phyloP scores from a whole-genome alignment of 768 basidiomycete species.

The Mycena pura region DNA sequence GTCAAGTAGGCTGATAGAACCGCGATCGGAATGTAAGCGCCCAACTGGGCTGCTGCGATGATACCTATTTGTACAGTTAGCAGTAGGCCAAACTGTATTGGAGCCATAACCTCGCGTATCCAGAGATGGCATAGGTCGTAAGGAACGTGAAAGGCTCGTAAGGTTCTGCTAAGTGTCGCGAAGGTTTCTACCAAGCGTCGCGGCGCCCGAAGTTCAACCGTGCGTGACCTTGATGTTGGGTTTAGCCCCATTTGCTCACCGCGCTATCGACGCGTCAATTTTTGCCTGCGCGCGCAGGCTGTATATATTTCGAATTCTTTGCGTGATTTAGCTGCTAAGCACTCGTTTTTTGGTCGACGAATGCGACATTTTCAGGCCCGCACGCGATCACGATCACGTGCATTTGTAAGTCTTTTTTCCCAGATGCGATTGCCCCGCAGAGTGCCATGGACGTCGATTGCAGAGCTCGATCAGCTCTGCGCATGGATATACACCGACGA shows the following conservation, averaged over 20 bases:
- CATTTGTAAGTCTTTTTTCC: conserved; percentile 20
- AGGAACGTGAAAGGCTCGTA: conserved; percentile 22
- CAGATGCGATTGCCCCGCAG: conserved; percentile 78
- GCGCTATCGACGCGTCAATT: conserved; percentile 16
- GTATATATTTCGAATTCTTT: not conserved
- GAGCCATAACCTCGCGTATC: conserved; percentile 42
- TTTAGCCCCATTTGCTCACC: not conserved
- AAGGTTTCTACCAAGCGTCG: too few species aligned
- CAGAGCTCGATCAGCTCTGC: conserved; percentile 79
- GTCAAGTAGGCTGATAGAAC: conserved; percentile 51
- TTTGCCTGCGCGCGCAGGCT: not conserved
- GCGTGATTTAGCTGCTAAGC: too few species aligned
- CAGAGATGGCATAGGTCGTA: conserved; percentile 46
- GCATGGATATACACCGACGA: conserved; percentile 77
- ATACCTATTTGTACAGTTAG: not conserved
- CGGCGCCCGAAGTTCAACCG: too few species aligned
- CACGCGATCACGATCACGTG: not conserved
- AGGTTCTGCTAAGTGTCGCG: conserved; percentile 23
- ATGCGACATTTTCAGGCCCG: too few species aligned
- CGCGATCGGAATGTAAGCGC: conserved; percentile 64
- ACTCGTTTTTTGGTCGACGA: too few species aligned
- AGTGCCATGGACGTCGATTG: conserved; percentile 75
- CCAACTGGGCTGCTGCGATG: conserved; percentile 65
- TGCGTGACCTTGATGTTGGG: conserved; percentile 11
- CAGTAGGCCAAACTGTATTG: not conserved